These are phyloP conservation scores for Przewalskia tangutica DNA, from an alignment of 257 asterid species.

Conservation along the genomic window DNA sequence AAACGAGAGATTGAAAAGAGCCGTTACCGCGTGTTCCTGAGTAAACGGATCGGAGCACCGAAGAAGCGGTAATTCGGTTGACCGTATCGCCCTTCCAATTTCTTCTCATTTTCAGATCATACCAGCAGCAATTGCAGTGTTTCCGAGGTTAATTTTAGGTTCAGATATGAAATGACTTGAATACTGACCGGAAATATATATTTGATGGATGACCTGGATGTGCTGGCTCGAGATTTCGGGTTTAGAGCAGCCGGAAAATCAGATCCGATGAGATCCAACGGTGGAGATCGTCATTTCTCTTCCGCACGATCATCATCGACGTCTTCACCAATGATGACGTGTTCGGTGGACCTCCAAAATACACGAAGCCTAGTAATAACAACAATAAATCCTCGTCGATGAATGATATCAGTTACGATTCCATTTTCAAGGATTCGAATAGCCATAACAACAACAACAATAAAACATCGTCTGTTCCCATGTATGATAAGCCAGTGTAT, in stretches of 20 bases:
- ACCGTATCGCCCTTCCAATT: too few species aligned
- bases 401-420: constrained; percentile 61
- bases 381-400: constrained; percentile 15
- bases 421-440: constrained; percentile 27
- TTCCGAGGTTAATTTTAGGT: too few species aligned
- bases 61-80: too few species aligned
- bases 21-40: too few species aligned
- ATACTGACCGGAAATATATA: too few species aligned
- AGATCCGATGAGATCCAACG: constrained; percentile 82
- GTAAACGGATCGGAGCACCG: too few species aligned
- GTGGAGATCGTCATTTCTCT: constrained; percentile 46
- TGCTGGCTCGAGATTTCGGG: constrained; percentile 67
- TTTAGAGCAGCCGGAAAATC: constrained; percentile 69
- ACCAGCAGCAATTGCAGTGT: too few species aligned
- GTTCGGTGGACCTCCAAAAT: constrained; percentile 68
- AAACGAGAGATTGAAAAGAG: too few species aligned
- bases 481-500: constrained; percentile 88
- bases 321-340: constrained; percentile 29
- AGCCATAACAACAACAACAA: constrained; percentile 23
- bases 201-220: constrained; percentile 80
- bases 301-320: constrained; percentile 36
- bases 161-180: too few species aligned
- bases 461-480: constrained; percentile 46
- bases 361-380: constrained; percentile 26
- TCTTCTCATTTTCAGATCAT: too few species aligned